Evolutionary conservation across 208 protist species (phyloP), one percentile per base, ranked within the genome.

Genomic region (Plasmodiophora brassicae): DNA sequence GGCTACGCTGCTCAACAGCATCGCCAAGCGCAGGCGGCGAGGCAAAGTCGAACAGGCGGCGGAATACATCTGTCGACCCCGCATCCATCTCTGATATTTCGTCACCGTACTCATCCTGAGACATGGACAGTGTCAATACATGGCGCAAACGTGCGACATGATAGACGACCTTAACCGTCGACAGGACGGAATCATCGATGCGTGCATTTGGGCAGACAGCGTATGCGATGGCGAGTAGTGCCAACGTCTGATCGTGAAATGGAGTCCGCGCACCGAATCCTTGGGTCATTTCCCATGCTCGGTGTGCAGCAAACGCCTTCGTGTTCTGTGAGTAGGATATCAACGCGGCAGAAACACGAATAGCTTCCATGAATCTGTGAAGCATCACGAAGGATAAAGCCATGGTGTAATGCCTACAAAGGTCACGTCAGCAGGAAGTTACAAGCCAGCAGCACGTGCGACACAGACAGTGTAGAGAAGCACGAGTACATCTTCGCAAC

Each of bases 51-150:
- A 78, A 78, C n/a, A 78, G n/a, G 20, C 65, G 65, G 41, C n/a
- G 65, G 41, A 78, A n/a, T n/a, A 78, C n/a, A 44, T 78, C 65
- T 32, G 65, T n/a, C 5, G 65, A n/a, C 32, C 65, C 65, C 32
- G 20, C n/a, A 14, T 78, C 65, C 65, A 78, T 78, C n/a, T 78
- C 65, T 5, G n/a, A 8, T 5, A 78, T 5, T 38, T 78, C 65
- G 41, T 78, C 65, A 32, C 14, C 65, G 41, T 78, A 78, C 41
- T 78, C 65, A n/a, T 78, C 65, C 65, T 78, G n/a, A 78, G 41
- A 78, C 65, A 78, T 5, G 5, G 32, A 78, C 5, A 44, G 10
- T 5, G 41, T 5, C 14, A 78, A 38, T 5, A 78, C n/a, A n/a
- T n/a, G n/a, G n/a, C n/a, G n/a, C n/a, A n/a, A n/a, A n/a, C n/a